Base-by-base conservation (phyloP, 805 yeast genomes). In the Limtongia smithiae region DNA sequence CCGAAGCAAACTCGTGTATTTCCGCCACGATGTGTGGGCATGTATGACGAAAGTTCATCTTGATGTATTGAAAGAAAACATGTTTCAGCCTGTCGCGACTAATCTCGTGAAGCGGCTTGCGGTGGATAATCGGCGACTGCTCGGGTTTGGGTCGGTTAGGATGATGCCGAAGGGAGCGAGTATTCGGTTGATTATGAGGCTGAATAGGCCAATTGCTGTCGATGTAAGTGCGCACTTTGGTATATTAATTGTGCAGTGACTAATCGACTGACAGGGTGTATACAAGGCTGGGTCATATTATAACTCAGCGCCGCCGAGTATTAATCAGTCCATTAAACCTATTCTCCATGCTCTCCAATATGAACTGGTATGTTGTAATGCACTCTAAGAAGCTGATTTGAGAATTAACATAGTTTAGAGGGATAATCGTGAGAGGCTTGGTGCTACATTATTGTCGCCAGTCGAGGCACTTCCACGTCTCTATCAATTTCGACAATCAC, bases 1-100 rank as follows among this genome's bases (percentile, higher is more conserved):
- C 17, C 62, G 69, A 0, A 65, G 62, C 8, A 65, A 67, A 3
- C 50, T 78, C 0, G 45, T 71, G 0, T 85, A 71, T 60, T 85
- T 76, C 59, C 72, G 82, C 15, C 88, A 81, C 46, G 70, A 67
- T 21, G 65, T 69, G 1, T 88, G 95, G 95, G 15, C 61, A 57
- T 8, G 37, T 38, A 31, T 65, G 76, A 15, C 68, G 78, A 2
- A 58, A 58, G 11, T 65, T 66, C 0, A 83, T 75, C 69, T 61
- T 73, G 44, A 60, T 64, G 3, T 55, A 4, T 35, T 52, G 12
- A 46, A 25, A 21, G 6, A 25, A 6, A 11, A 22, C 9, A 51
- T 46, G 50, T 57, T 57, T 42, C 46, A 48, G 20, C 27, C 24
- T 8, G 21, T 57, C 5, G 39, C 52, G 3, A 11, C 34, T 50